Evolutionary conservation across 305 asterid species (phyloP).

Genomic region (Solanum aculeatissimum): DNA sequence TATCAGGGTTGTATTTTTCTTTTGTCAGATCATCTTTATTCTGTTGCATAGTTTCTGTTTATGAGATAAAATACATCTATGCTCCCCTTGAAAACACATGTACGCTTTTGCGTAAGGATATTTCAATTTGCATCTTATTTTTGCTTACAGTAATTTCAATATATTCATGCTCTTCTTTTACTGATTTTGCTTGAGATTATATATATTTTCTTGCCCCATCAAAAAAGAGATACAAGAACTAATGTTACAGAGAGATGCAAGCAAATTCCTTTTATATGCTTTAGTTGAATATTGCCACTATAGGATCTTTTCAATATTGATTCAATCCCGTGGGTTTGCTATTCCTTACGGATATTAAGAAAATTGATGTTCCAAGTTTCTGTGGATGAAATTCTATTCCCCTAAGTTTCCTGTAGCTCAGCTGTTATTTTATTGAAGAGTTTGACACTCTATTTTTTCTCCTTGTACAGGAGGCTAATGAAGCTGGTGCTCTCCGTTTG

Average conservation of each 20-base stretch:
- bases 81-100: neutral
- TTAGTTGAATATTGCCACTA: neutral
- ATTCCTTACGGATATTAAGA: neutral
- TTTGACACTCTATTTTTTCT: neutral
- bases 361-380: neutral
- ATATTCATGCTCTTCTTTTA: neutral
- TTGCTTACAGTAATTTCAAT: neutral
- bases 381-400: neutral
- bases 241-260: neutral
- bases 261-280: neutral
- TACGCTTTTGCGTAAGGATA: neutral
- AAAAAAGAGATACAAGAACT: neutral
- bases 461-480: slow-evolving; percentile 74
- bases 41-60: neutral
- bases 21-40: neutral
- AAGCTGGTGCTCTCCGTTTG: slow-evolving; percentile 89
- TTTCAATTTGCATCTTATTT: neutral
- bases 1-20: neutral
- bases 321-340: neutral
- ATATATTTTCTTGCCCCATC: neutral
- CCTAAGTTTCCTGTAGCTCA: neutral
- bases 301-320: neutral
- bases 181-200: neutral
- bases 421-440: neutral
- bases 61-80: neutral